These are phyloP conservation scores for Linum usitatissimum DNA, from an alignment of 345 rosid genomes.

Conservation along the genomic window DNA sequence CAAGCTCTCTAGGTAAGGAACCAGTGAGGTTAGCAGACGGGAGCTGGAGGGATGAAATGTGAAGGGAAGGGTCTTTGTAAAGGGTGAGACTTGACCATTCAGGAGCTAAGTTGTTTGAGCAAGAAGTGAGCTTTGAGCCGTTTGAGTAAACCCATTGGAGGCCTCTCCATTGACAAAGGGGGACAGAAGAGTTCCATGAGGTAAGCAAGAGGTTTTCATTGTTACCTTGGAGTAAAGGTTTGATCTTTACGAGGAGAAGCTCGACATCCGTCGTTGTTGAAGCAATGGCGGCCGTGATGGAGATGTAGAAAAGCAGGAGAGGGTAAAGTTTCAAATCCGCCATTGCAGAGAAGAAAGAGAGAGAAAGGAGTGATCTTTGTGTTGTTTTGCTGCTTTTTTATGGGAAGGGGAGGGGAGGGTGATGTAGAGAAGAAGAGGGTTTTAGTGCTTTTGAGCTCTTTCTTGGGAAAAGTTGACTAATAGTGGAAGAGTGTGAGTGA, in stretches of 20 bases:
- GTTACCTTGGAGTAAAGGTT: constrained; percentile 68
- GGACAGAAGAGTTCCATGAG: constrained; percentile 83
- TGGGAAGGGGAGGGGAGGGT: constrained; percentile 12
- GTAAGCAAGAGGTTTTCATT: constrained; percentile 69
- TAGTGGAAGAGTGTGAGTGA: too few species aligned
- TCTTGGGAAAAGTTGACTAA: too few species aligned
- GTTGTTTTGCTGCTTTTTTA: constrained; percentile 11
- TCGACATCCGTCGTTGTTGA: constrained; percentile 48
- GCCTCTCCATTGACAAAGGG: constrained; percentile 95
- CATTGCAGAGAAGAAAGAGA: constrained; percentile 33
- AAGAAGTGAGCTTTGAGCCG: constrained; percentile 43
- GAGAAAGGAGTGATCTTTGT: constrained; percentile 12
- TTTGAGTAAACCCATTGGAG: constrained; percentile 79
- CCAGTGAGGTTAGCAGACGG: constrained; percentile 98
- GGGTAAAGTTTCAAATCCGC: constrained; percentile 33
- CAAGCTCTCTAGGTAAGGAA: constrained; percentile 78
- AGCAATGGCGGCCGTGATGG: constrained; percentile 13
- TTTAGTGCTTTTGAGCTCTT: constrained; percentile 4
- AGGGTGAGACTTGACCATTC: constrained; percentile 63
- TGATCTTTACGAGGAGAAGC: constrained; percentile 64
- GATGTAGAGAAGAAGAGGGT: constrained; percentile 9
- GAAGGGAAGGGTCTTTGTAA: constrained; percentile 60
- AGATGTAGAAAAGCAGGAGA: constrained; percentile 24
- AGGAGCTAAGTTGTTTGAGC: constrained; percentile 50
- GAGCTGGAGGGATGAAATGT: constrained; percentile 67